A percentile compares a stretch with the other conserved stretches of the same genome.
Evolutionary conservation across 345 rosid genomes (phyloP).

Genomic region (Boechera divaricarpa): DNA sequence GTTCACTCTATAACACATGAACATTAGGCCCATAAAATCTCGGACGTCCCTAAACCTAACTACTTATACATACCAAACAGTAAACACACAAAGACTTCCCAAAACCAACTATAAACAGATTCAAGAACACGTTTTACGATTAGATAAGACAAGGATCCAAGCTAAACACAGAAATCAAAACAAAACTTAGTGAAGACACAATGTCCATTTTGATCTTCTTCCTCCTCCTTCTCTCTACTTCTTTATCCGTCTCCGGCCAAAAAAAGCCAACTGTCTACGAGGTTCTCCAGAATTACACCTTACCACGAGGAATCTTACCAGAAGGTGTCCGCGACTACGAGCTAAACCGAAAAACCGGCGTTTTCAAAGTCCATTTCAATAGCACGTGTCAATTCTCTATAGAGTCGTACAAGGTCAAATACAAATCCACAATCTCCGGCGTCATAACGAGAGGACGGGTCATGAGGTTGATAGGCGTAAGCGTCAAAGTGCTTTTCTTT

Average conservation of each 20-base stretch:
- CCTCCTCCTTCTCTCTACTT: constrained; percentile 14
- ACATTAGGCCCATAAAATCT: not conserved
- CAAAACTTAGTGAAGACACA: not conserved
- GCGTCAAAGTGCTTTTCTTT: constrained; percentile 58
- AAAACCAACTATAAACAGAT: not conserved
- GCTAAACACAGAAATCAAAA: not conserved
- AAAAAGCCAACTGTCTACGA: constrained; percentile 50
- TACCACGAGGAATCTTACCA: constrained; percentile 72
- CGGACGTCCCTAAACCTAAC: not conserved
- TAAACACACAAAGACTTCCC: too few species aligned
- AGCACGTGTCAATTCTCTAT: constrained; percentile 54
- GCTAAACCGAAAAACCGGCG: constrained; percentile 56
- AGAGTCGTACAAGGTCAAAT: constrained; percentile 56
- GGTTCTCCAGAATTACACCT: constrained; percentile 50
- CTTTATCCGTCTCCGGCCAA: constrained; percentile 4
- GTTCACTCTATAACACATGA: not conserved
- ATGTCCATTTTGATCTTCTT: constrained; percentile 21
- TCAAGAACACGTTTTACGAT: not conserved
- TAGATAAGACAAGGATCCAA: not conserved
- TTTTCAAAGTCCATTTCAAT: constrained; percentile 51
- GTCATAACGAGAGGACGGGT: constrained; percentile 50
- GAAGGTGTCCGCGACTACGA: constrained; percentile 60
- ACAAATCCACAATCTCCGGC: constrained; percentile 57
- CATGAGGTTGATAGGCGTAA: constrained; percentile 53
- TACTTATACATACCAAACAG: too few species aligned